Percentiles rank a stretch among this genome's conserved stretches.
Evolutionary conservation across 2,329 filamentous ascomycete genomes (phyloP).

Genomic region (Colletotrichum shisoi): DNA sequence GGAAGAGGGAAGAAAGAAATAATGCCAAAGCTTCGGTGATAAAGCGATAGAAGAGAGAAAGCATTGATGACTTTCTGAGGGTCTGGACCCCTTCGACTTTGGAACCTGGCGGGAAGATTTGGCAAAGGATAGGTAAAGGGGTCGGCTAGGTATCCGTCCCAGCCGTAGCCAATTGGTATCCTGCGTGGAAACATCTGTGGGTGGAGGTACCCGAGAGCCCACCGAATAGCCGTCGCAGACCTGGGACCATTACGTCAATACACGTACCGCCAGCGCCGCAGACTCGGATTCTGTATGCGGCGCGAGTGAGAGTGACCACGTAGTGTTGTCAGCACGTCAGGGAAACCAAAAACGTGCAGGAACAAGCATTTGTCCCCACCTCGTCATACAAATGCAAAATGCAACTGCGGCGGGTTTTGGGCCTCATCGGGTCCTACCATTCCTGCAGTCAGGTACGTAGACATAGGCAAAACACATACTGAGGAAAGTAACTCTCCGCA

Average conservation of each 20-base stretch:
- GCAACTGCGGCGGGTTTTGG: neutral
- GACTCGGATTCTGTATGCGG: constrained; percentile 1
- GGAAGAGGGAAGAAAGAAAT: neutral
- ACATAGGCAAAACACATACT: neutral
- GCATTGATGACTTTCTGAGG: neutral
- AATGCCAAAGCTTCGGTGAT: neutral
- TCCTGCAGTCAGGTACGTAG: neutral
- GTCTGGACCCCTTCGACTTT: neutral
- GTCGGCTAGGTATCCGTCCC: neutral
- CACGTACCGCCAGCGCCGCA: constrained; percentile 8
- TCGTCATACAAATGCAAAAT: neutral
- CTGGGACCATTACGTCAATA: constrained; percentile 31
- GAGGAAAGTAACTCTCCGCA: too few relatives aligned
- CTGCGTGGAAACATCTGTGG: constrained; percentile 4
- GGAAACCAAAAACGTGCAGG: neutral
- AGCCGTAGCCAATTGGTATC: neutral
- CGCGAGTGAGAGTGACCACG: neutral
- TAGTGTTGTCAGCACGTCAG: constrained; percentile 19
- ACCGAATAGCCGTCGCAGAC: constrained; percentile 12
- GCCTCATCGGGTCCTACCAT: neutral
- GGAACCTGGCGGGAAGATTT: constrained; percentile 1
- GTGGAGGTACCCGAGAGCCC: constrained; percentile 7
- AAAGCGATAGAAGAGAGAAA: constrained; percentile 8
- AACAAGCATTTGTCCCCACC: neutral
- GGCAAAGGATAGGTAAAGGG: neutral